Evolutionary conservation across 768 basidiomycete species (phyloP), one percentile per base, ranked within the genome.

Genomic region (Sarcodon sp.): DNA sequence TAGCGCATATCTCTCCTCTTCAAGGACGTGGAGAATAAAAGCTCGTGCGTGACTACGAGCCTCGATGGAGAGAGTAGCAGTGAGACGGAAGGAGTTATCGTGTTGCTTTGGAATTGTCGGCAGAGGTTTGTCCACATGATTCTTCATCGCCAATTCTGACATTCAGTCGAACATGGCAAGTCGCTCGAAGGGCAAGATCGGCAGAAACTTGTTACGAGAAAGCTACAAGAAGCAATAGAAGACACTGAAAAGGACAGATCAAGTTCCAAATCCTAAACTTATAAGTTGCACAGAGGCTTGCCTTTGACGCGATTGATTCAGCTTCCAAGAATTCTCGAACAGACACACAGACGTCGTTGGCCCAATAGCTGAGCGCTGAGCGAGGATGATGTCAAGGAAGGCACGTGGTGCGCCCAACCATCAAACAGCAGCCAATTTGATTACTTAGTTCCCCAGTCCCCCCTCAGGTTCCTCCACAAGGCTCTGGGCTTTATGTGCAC

Each of bases 121-220:
- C 21, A 62, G 55, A 10, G 61, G 61, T 56, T 62, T 62, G 27
- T 58, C 55, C 6, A 13, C 54, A 50, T 54, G 45, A 47, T 21
- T 27, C 43, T 44, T 44, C n/a, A 32, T 21, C 18, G 39, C 39
- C 39, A 41, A 16, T 2, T 27, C 15, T 3, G 16, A 41, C 39
- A 15, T 16, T 41, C 27, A 41, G 15, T 13, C 2, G 12, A 13
- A 41, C 27, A 41, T 27, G 39, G n/a, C 27, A 13, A 27, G 39
- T 41, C 39, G 39, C 39, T 16, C 12, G 11, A 41, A 8, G 13
- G 15, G 16, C 39, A 13, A 16, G 13, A 41, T 27, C 15, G 39
- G 7, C 39, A 41, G 27, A 15, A 11, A 2, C 27, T 27, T 2
- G 13, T 15, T 13, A 16, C 7, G 13, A 9, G 39, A 27, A 16